phyloP scores from a whole-genome alignment of 2,329 filamentous ascomycete genomes.

The Chaetomium sp. region DNA sequence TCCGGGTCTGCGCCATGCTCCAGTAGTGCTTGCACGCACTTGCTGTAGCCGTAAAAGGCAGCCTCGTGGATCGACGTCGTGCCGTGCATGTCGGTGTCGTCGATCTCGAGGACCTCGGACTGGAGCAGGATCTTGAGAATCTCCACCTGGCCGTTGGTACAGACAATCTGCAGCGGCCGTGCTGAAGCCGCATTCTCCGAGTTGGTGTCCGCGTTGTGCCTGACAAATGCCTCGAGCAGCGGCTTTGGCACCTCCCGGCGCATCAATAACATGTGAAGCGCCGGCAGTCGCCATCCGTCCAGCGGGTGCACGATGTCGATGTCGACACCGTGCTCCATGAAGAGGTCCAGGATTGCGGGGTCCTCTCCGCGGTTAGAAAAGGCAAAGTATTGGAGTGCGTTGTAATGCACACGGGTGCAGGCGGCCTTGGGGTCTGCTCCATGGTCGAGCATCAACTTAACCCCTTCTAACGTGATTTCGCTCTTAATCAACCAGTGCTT shows the following conservation, averaged over 20 bases:
- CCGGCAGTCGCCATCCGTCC: not conserved
- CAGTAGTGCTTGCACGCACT: conserved; percentile 7
- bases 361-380: conserved; percentile 3
- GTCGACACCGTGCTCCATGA: conserved; percentile 13
- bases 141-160: conserved; percentile 8
- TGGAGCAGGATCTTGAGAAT: conserved; percentile 13
- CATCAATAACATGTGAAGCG: conserved; percentile 13
- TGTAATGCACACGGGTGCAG: not conserved
- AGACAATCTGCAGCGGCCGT: conserved; percentile 12
- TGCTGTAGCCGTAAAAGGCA: not conserved
- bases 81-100: conserved; percentile 16
- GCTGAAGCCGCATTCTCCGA: conserved; percentile 9
- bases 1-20: conserved; percentile 12
- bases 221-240: conserved; percentile 16
- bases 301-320: conserved; percentile 9
- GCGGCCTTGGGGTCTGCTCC: conserved; percentile 6
- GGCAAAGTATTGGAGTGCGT: conserved; percentile 13
- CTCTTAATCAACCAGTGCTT: conserved; percentile 5
- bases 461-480: conserved; percentile 1
- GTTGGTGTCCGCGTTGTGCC: conserved; percentile 14
- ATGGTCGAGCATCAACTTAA: conserved; percentile 7
- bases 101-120: conserved; percentile 11
- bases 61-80: conserved; percentile 17
- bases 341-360: conserved; percentile 8
- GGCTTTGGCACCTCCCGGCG: conserved; percentile 5